phyloP scores from a whole-genome alignment of 805 yeast species.

The Suhomyces sp. region DNA sequence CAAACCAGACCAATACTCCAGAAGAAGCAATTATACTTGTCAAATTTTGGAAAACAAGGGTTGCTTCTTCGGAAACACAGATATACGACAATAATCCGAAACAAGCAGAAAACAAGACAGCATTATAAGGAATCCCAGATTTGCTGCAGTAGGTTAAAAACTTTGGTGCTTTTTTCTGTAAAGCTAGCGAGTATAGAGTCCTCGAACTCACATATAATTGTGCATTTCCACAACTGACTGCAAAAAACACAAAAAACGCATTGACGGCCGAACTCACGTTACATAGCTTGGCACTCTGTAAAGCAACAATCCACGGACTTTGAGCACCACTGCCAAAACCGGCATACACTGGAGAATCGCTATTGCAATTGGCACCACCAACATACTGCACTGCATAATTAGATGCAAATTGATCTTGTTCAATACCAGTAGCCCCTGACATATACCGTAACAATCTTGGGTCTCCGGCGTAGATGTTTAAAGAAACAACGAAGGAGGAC shows the following conservation, averaged over 20 bases:
- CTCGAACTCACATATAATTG: constrained; percentile 45
- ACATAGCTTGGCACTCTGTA: constrained; percentile 40
- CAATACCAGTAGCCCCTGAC: constrained; percentile 34
- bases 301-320: constrained; percentile 47
- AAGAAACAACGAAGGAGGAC: constrained; percentile 65
- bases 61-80: constrained; percentile 56
- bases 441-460: constrained; percentile 64
- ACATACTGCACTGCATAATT: constrained; percentile 33
- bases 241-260: constrained; percentile 48
- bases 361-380: constrained; percentile 37
- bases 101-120: constrained; percentile 62
- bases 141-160: constrained; percentile 58
- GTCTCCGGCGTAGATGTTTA: constrained; percentile 76
- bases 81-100: constrained; percentile 63
- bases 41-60: constrained; percentile 63
- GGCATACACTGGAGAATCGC: constrained; percentile 23
- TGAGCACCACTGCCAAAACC: constrained; percentile 42
- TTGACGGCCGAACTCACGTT: constrained; percentile 37
- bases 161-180: constrained; percentile 60
- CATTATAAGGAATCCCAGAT: constrained; percentile 69
- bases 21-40: constrained; percentile 70
- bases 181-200: constrained; percentile 41
- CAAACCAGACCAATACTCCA: constrained; percentile 78
- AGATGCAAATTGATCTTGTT: constrained; percentile 16
- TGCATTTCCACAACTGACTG: constrained; percentile 46